Conservation (phyloP, 2,329 filamentous ascomycete species). For the Septoria petroselini region DNA sequence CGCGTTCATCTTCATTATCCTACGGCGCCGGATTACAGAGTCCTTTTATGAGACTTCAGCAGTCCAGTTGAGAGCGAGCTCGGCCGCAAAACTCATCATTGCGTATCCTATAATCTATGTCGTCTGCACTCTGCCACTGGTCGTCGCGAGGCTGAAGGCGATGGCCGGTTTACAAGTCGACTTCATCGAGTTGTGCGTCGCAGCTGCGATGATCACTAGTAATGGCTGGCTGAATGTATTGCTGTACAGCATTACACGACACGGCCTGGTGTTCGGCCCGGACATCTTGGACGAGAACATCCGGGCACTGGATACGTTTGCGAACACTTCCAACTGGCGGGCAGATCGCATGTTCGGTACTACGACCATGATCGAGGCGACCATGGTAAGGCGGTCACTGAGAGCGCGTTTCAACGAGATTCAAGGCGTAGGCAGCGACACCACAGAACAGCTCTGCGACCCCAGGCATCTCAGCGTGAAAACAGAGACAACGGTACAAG, state of each 20-base stretch:
- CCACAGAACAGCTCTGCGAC: slow-evolving; percentile 2
- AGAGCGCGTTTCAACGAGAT: neutral
- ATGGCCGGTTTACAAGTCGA: slow-evolving; percentile 51
- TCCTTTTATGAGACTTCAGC: slow-evolving; percentile 38
- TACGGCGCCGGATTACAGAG: slow-evolving; percentile 39
- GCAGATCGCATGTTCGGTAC: slow-evolving; percentile 28
- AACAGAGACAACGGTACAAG: slow-evolving; percentile 19
- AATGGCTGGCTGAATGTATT: slow-evolving; percentile 58
- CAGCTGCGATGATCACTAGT: slow-evolving; percentile 55
- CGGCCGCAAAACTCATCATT: slow-evolving; percentile 55
- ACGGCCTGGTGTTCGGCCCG: slow-evolving; percentile 53
- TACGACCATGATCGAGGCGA: slow-evolving; percentile 29
- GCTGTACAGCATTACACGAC: slow-evolving; percentile 55
- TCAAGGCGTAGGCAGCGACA: neutral
- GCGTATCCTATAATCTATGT: slow-evolving; percentile 67
- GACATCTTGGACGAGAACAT: slow-evolving; percentile 40
- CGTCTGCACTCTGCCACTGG: slow-evolving; percentile 63
- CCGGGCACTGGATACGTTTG: slow-evolving; percentile 29
- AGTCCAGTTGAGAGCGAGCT: slow-evolving; percentile 38
- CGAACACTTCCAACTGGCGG: slow-evolving; percentile 13
- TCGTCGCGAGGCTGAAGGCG: slow-evolving; percentile 58
- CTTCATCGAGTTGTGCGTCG: slow-evolving; percentile 47
- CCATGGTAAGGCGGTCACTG: slow-evolving; percentile 65
- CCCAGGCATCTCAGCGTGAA: slow-evolving; percentile 4
- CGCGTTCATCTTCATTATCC: slow-evolving; percentile 42